Conservation (phyloP, 352 stramenopile species). For the Blastocystis sp. region DNA sequence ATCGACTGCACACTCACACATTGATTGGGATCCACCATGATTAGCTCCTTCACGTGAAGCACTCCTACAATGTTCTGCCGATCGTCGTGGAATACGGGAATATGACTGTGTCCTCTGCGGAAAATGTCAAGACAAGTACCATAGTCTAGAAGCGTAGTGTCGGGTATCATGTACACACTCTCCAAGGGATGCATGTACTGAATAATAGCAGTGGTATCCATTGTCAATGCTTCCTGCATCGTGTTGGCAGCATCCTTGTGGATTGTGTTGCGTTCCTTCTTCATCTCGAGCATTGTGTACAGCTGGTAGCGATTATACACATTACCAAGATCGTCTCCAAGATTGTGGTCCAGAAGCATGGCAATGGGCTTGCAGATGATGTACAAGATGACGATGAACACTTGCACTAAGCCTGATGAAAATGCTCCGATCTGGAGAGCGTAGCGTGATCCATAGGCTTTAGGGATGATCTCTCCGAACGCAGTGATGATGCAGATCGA, state of each 20-base stretch:
- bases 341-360: conserved; percentile 78
- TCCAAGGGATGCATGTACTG: conserved; percentile 88
- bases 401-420: conserved; percentile 80
- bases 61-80: conserved; percentile 82
- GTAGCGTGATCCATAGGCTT: conserved; percentile 84
- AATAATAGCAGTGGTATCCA: conserved; percentile 78
- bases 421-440: conserved; percentile 74
- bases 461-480: conserved; percentile 78
- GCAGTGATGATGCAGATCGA: conserved; percentile 88
- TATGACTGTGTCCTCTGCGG: conserved; percentile 85
- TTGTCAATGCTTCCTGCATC: conserved; percentile 87
- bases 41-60: conserved; percentile 96
- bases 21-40: conserved; percentile 94
- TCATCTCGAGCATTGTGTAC: conserved; percentile 87
- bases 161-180: conserved; percentile 84
- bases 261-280: conserved; percentile 84
- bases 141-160: conserved; percentile 65
- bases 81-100: conserved; percentile 78
- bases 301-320: conserved; percentile 88
- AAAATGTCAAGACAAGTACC: conserved; percentile 87
- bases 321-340: conserved; percentile 87
- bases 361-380: conserved; percentile 85
- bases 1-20: conserved; percentile 71
- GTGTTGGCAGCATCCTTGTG: conserved; percentile 84
- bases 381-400: conserved; percentile 85